A percentile compares a stretch with the other conserved stretches of the same genome.
phyloP scores from a whole-genome alignment of 148 eudicot genomes.

The Arbutus unedo region DNA sequence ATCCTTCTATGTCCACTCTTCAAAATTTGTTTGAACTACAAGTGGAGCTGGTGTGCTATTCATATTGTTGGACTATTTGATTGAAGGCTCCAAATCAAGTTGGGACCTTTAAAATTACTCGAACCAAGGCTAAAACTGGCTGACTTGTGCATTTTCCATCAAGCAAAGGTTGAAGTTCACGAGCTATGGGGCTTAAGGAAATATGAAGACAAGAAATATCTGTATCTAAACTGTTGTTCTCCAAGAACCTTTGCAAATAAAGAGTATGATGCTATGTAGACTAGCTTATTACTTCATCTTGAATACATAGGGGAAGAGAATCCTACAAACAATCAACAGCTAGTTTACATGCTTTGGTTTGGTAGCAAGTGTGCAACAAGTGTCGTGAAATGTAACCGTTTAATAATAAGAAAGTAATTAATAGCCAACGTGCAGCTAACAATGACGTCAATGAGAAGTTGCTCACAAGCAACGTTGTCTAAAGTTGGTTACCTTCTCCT shows the following conservation, averaged over 20 bases:
- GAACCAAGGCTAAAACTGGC: background rate
- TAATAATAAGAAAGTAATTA: background rate
- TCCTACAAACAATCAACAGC: background rate
- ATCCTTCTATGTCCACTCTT: background rate
- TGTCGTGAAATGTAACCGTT: background rate
- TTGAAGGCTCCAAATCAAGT: background rate
- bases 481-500: background rate
- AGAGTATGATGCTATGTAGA: background rate
- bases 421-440: background rate
- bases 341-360: background rate
- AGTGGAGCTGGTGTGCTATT: background rate
- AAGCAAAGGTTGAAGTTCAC: background rate
- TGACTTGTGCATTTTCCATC: background rate
- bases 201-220: background rate
- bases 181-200: background rate
- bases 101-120: background rate
- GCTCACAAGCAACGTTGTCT: background rate
- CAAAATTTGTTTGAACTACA: background rate
- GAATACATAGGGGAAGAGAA: background rate
- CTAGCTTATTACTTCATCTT: background rate
- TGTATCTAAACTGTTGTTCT: background rate
- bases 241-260: background rate
- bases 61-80: background rate
- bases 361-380: background rate
- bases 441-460: background rate